Percentiles rank a stretch among this genome's conserved stretches.
phyloP scores from a whole-genome alignment of 345 rosid species.

The Salix arbutifolia region DNA sequence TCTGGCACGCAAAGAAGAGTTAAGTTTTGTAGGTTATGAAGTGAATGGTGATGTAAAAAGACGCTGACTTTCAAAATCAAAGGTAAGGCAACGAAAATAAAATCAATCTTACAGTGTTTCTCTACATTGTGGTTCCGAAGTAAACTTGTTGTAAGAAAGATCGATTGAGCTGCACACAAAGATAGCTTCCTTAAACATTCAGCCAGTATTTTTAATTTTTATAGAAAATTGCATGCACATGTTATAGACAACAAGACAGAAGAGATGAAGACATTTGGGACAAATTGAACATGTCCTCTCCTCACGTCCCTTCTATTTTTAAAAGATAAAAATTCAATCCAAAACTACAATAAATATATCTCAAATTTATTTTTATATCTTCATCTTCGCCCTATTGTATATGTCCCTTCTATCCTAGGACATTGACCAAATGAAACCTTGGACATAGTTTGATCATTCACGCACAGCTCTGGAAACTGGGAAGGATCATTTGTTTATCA shows the following conservation, averaged over 20 bases:
- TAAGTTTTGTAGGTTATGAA: neutral
- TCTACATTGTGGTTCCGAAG: constrained; percentile 1
- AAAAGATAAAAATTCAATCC: neutral
- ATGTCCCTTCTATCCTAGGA: too few relatives aligned
- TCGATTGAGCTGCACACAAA: constrained; percentile 13
- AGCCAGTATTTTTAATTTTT: too few relatives aligned
- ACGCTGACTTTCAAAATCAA: neutral
- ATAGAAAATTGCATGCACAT: too few relatives aligned
- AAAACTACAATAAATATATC: too few relatives aligned
- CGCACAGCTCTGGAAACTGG: too few relatives aligned
- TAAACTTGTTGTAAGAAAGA: constrained; percentile 14
- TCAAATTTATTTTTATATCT: neutral
- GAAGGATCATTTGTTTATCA: neutral
- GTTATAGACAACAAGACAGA: too few relatives aligned
- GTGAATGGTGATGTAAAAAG: neutral
- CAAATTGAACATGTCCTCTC: too few relatives aligned
- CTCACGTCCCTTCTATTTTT: too few relatives aligned
- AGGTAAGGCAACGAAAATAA: neutral
- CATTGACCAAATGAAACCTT: too few relatives aligned
- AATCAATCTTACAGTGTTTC: neutral
- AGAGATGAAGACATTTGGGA: too few relatives aligned
- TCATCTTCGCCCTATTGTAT: too few relatives aligned
- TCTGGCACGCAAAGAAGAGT: neutral
- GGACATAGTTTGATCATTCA: too few relatives aligned
- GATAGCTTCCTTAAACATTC: neutral